Evolutionary conservation across 1,284 basidiomycete genomes (phyloP).

Genomic region (Ustilago bromivora): DNA sequence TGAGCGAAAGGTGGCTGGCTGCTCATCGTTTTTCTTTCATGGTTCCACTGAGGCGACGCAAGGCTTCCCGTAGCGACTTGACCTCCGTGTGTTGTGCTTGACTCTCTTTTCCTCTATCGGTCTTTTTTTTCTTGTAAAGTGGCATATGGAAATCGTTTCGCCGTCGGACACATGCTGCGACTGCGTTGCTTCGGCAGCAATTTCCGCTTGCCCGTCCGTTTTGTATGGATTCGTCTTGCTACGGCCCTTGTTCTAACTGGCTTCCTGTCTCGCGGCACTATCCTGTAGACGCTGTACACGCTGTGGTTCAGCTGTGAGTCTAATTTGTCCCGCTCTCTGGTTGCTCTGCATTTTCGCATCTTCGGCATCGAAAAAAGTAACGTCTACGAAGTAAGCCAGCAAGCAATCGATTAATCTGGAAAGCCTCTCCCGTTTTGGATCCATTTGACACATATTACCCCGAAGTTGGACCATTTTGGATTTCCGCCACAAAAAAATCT

Average conservation of each 20-base stretch:
- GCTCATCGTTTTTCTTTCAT: background rate
- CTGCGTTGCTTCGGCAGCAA: slow-evolving; percentile 1
- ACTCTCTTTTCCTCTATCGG: background rate
- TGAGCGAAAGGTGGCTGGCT: background rate
- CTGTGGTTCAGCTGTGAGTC: background rate
- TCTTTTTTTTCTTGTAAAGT: background rate
- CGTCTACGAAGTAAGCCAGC: background rate
- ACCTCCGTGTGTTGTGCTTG: background rate
- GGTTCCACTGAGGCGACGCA: slow-evolving; percentile 2
- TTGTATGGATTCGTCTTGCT: background rate
- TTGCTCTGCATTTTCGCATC: background rate
- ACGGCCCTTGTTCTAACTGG: background rate
- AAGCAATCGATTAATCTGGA: slow-evolving; percentile 2
- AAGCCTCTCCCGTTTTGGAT: background rate
- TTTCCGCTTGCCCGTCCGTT: background rate
- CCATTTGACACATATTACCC: background rate
- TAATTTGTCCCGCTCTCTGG: slow-evolving; percentile 3
- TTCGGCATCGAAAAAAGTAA: background rate
- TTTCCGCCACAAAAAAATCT: background rate
- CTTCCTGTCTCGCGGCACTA: background rate
- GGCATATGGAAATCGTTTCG: background rate
- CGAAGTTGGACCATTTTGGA: slow-evolving; percentile 2
- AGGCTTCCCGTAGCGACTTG: background rate
- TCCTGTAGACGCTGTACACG: background rate
- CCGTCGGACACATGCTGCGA: background rate